Percentiles rank a stretch among this genome's conserved stretches.
Evolutionary conservation across 768 basidiomycete genomes (phyloP).

Genomic region (Rhizopogon rudus): DNA sequence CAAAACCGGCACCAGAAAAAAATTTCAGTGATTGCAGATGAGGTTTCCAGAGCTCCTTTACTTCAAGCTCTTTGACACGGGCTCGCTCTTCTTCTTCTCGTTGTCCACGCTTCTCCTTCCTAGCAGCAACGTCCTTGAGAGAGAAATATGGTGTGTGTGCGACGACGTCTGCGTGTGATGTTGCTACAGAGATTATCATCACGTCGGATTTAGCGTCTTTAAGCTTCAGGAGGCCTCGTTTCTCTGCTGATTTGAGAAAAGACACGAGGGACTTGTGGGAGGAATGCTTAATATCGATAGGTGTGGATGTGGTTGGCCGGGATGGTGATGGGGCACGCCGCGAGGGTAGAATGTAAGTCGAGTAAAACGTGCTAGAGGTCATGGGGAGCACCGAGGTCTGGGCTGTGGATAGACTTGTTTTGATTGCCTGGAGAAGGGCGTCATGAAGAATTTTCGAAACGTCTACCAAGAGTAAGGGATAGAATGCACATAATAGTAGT

Average conservation of each 20-base stretch:
- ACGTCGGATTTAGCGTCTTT: conserved; percentile 60
- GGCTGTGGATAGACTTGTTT: conserved; percentile 39
- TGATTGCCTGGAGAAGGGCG: conserved; percentile 65
- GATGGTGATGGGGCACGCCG: conserved; percentile 49
- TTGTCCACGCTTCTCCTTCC: conserved; percentile 54
- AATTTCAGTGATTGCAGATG: conserved; percentile 48
- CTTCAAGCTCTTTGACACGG: conserved; percentile 45
- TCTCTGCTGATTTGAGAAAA: conserved; percentile 77
- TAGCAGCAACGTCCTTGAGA: conserved; percentile 58
- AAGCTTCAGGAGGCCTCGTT: conserved; percentile 63
- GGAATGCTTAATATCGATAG: conserved; percentile 72
- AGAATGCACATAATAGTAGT: background rate
- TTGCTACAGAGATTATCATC: conserved; percentile 48
- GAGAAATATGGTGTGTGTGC: conserved; percentile 52
- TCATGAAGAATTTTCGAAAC: conserved; percentile 45
- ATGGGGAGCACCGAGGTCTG: conserved; percentile 65
- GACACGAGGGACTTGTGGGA: conserved; percentile 75
- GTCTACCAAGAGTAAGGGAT: background rate
- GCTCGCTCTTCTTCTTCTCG: conserved; percentile 45
- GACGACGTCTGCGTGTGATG: conserved; percentile 50
- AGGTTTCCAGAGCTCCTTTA: conserved; percentile 78
- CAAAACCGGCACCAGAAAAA: conserved; percentile 58
- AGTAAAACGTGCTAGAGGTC: conserved; percentile 70
- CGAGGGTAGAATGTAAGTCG: conserved; percentile 69
- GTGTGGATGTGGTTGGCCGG: conserved; percentile 31